Evolutionary conservation across 2,329 filamentous ascomycete genomes (phyloP), one percentile per base, ranked within the genome.

Genomic region (Phyllachora maydis): DNA sequence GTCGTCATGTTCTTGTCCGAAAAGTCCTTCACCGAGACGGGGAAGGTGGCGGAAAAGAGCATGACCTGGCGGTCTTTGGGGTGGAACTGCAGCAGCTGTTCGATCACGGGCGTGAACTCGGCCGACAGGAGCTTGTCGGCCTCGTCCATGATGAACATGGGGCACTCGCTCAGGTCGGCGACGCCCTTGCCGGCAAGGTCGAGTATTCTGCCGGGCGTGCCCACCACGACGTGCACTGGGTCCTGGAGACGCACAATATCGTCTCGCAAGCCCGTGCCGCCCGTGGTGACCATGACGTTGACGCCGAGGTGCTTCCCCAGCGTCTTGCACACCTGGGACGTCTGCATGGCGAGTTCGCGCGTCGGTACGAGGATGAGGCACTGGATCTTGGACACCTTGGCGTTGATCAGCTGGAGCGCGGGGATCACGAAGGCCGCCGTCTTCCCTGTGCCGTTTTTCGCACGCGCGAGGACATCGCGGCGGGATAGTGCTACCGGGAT

Each of bases 141-240:
- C 50, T 98, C 88, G 42, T 98, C 88, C 88, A 98, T 98, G 53
- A 98, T 81, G 46, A 98, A 98, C 43, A 90, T 95, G 39, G 82
- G 75, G 46, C 88, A 95, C 52, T 90, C 76, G 39, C 83, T 90
- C 23, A 98, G 65, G 50, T 98, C 88, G 32, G 88, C 88, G 29
- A 98, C 83, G 34, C 78, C 82, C 56, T 98, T 95, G 47, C 83
- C 82, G 28, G 88, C 85, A 36, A 98, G 57, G 56, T 98, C 88
- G 32, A 95, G 67, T 39, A 98, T 93, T 59, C 88, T 70, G 34
- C 88, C 88, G 16, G 88, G 88, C 27, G 88, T 98, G 44, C 88
- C 88, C 41, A 98, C 88, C 43, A 98, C 77, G 46, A 98, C 85
- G 54, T 98, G 88, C 36, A 98, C 85, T 25, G 85, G 65, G 36